These are phyloP conservation scores for Narthecium ossifragum DNA, from an alignment of 106 monocot species.

Conservation along the genomic window DNA sequence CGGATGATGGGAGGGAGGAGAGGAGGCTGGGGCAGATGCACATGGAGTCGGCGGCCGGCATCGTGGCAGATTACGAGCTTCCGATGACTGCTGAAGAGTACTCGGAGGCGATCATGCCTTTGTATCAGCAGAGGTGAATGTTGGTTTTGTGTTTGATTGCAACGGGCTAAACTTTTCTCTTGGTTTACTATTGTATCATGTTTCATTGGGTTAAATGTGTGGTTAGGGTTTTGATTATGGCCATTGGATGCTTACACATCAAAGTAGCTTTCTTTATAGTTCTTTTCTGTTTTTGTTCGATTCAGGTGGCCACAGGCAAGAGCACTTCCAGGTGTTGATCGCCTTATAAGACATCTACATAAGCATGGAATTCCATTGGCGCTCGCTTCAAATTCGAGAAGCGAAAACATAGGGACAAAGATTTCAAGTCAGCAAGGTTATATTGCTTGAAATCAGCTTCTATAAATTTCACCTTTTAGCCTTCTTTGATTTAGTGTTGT, in stretches of 20 bases:
- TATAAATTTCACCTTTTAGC: too few relatives aligned
- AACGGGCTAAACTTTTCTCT: too few relatives aligned
- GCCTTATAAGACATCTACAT: conserved; percentile 64
- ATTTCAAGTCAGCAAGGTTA: conserved; percentile 60
- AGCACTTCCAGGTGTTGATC: conserved; percentile 61
- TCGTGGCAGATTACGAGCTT: conserved; percentile 49
- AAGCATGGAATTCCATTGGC: conserved; percentile 59
- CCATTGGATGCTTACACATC: too few relatives aligned
- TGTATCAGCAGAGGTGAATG: conserved; percentile 41
- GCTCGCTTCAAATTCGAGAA: conserved; percentile 78
- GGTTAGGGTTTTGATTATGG: too few relatives aligned
- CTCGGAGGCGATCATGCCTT: conserved; percentile 32
- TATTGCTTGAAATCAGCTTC: too few relatives aligned
- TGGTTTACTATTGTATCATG: background rate
- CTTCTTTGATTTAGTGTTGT: too few relatives aligned
- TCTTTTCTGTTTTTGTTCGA: too few relatives aligned
- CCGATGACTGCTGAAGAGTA: conserved; percentile 42
- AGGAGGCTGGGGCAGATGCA: conserved; percentile 60
- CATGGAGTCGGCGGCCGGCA: conserved; percentile 37
- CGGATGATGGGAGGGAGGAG: conserved; percentile 46
- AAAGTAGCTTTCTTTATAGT: too few relatives aligned
- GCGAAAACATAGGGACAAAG: conserved; percentile 43
- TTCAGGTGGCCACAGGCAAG: conserved; percentile 54
- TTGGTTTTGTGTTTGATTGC: too few relatives aligned
- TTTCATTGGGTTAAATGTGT: too few relatives aligned